Conservation (phyloP, 1,284 basidiomycete genomes). For the Microbotryum intermedium region DNA sequence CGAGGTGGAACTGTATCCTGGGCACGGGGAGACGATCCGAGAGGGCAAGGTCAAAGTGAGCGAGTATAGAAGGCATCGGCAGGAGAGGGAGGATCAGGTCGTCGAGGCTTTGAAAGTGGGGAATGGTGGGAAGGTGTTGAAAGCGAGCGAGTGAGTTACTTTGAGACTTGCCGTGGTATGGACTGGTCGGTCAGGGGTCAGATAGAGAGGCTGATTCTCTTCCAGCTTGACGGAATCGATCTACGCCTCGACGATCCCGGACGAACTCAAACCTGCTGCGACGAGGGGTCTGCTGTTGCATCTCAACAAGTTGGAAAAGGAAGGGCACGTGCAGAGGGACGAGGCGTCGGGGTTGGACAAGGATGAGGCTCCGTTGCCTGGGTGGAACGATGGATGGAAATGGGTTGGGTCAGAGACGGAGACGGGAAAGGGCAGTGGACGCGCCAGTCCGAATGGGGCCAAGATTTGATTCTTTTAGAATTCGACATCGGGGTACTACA, state of each 20-base stretch:
- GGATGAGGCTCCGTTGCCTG: neutral
- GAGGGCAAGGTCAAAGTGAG: conserved; percentile 52
- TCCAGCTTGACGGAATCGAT: conserved; percentile 25
- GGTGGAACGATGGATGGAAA: conserved; percentile 9
- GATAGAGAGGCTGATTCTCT: no score
- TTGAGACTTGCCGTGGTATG: conserved; percentile 43
- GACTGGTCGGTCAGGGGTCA: neutral
- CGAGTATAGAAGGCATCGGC: conserved; percentile 70
- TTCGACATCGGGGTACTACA: neutral
- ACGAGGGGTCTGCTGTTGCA: conserved; percentile 62
- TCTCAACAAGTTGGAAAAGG: conserved; percentile 60
- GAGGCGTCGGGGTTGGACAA: neutral
- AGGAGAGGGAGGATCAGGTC: conserved; percentile 73
- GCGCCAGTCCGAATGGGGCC: neutral
- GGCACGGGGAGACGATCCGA: conserved; percentile 69
- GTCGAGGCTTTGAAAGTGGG: conserved; percentile 49
- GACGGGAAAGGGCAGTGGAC: neutral
- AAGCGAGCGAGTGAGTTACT: conserved; percentile 36
- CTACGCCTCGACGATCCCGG: conserved; percentile 43
- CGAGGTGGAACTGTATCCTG: conserved; percentile 59
- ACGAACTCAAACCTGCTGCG: conserved; percentile 63
- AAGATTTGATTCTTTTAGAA: neutral
- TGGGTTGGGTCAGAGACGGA: neutral
- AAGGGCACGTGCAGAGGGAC: conserved; percentile 49
- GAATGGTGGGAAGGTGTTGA: neutral